A percentile compares a stretch with the other conserved stretches of the same genome.
Conservation (phyloP, 441 rosid genomes). For the Biscutella laevigata region DNA sequence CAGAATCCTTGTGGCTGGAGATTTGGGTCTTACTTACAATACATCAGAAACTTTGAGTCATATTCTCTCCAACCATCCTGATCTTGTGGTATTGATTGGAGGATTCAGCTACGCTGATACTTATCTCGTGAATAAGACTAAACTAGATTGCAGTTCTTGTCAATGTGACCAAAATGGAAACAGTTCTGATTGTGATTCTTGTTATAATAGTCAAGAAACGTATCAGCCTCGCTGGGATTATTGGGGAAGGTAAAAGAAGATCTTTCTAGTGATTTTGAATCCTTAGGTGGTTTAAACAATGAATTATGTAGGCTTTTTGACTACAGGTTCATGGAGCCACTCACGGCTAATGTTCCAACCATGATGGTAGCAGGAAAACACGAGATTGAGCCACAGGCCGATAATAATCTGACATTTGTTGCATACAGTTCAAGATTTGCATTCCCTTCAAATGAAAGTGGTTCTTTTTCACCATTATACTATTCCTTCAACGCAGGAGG, state of each 20-base stretch:
- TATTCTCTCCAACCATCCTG: constrained; percentile 52
- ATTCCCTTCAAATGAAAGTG: constrained; percentile 59
- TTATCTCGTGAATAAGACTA: constrained; percentile 64
- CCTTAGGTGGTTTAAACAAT: background rate
- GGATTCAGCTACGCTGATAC: constrained; percentile 65
- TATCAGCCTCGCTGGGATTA: constrained; percentile 96
- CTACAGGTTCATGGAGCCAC: constrained; percentile 64
- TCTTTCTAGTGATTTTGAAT: background rate
- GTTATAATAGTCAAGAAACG: constrained; percentile 28
- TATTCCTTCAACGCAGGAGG: constrained; percentile 89
- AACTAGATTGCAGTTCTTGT: constrained; percentile 46
- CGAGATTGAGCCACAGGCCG: constrained; percentile 44
- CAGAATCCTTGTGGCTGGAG: constrained; percentile 61
- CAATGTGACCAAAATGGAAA: constrained; percentile 9
- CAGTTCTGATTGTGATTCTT: constrained; percentile 7
- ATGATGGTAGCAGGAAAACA: constrained; percentile 68
- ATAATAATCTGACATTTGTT: constrained; percentile 44
- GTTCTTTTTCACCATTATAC: constrained; percentile 56
- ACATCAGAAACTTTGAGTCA: constrained; percentile 49
- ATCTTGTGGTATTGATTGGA: constrained; percentile 62
- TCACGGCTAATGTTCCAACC: constrained; percentile 47
- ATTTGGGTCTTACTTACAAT: constrained; percentile 69
- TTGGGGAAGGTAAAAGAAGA: constrained; percentile 64
- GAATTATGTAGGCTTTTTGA: background rate
- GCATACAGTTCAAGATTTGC: constrained; percentile 76